Percentiles rank a stretch among this genome's conserved stretches.
These are phyloP conservation scores for Lathyrus oleraceus DNA, from an alignment of 306 rosid genomes.

Conservation along the genomic window DNA sequence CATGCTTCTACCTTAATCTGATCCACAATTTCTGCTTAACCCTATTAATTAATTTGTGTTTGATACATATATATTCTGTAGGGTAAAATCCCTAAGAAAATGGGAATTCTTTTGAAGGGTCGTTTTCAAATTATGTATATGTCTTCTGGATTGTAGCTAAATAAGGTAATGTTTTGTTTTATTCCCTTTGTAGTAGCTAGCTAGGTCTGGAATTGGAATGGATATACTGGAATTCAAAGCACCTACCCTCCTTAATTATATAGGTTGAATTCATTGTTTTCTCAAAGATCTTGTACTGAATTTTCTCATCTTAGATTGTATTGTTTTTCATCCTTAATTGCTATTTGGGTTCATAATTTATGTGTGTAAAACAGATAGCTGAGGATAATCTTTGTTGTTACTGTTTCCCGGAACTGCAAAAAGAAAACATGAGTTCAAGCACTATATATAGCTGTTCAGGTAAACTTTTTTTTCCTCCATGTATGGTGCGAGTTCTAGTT, in stretches of 20 bases:
- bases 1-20: not conserved
- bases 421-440: too few relatives aligned
- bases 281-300: not conserved
- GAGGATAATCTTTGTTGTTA: too few relatives aligned
- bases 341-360: too few relatives aligned
- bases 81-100: not conserved
- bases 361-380: too few relatives aligned
- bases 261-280: constrained; percentile 39
- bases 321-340: too few relatives aligned
- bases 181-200: not conserved
- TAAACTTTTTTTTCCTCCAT: not conserved
- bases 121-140: constrained; percentile 7
- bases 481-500: not conserved
- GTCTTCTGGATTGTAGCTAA: not conserved
- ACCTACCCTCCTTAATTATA: constrained; percentile 22
- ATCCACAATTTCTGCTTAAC: constrained; percentile 2
- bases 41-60: not conserved
- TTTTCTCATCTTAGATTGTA: too few relatives aligned
- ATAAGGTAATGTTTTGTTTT: not conserved
- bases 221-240: constrained; percentile 24
- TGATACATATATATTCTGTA: not conserved
- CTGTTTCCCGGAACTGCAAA: too few relatives aligned
- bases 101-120: not conserved
- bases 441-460: too few relatives aligned
- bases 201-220: not conserved